phyloP scores from a whole-genome alignment of 305 asterid genomes.

The Solanum chacoense region DNA sequence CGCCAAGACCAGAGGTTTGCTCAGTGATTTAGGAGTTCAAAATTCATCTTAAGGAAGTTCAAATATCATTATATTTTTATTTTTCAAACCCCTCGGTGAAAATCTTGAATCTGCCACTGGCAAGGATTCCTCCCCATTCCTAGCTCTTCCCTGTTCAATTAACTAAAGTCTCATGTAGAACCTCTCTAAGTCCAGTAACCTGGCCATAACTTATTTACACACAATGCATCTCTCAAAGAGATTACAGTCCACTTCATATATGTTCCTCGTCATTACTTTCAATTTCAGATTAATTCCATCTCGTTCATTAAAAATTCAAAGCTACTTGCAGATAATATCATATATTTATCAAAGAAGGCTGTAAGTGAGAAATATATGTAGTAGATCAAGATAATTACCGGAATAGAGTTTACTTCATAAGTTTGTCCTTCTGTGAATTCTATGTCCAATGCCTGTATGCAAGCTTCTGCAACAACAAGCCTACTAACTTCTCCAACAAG shows the following conservation, averaged over 20 bases:
- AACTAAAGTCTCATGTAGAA: background rate
- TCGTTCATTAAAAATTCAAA: background rate
- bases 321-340: background rate
- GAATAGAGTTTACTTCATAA: constrained; percentile 82
- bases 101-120: background rate
- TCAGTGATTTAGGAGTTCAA: background rate
- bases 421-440: constrained; percentile 69
- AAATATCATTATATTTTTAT: background rate
- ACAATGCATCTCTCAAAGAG: background rate
- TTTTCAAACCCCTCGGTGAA: background rate
- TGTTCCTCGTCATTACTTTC: background rate
- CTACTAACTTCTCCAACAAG: constrained; percentile 95
- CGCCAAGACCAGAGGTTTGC: background rate
- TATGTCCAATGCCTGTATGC: constrained; percentile 81
- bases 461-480: constrained; percentile 94
- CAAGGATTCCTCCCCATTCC: background rate
- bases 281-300: background rate
- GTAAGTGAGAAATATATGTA: background rate
- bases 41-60: background rate
- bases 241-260: background rate
- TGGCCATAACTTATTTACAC: background rate
- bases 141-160: background rate
- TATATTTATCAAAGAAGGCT: background rate
- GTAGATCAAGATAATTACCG: constrained; percentile 28
- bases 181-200: background rate